phyloP scores from a whole-genome alignment of 1,284 basidiomycete species.

The Serendipita sp. region DNA sequence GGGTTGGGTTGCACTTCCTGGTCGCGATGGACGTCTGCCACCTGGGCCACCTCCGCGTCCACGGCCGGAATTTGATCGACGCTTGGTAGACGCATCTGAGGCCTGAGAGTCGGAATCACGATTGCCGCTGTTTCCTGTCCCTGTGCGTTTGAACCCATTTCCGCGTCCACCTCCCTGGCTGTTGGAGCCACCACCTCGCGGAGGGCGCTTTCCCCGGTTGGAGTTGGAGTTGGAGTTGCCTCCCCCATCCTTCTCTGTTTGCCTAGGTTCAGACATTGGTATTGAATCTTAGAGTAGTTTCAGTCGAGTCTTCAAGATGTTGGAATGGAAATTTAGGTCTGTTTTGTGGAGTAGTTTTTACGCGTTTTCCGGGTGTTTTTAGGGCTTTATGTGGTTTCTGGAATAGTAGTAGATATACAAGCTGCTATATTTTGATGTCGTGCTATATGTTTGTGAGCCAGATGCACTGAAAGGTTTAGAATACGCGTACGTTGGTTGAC shows the following conservation, averaged over 20 bases:
- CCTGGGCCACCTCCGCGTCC: slow-evolving; percentile 10
- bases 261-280: slow-evolving; percentile 10
- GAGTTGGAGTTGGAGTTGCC: slow-evolving; percentile 13
- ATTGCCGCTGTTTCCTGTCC: slow-evolving; percentile 7
- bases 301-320: slow-evolving; percentile 4
- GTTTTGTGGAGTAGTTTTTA: background rate
- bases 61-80: slow-evolving; percentile 7
- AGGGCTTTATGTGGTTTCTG: background rate
- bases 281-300: background rate
- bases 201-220: background rate
- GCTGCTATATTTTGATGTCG: background rate
- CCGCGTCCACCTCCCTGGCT: slow-evolving; percentile 9
- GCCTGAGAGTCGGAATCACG: slow-evolving; percentile 9
- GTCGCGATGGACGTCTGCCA: slow-evolving; percentile 5
- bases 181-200: slow-evolving; percentile 5
- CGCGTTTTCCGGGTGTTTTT: slow-evolving; percentile 1
- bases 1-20: slow-evolving; percentile 10
- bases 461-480: background rate
- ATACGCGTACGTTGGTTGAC: background rate
- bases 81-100: background rate
- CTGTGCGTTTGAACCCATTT: slow-evolving; percentile 9
- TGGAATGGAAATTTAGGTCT: background rate
- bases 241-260: slow-evolving; percentile 9
- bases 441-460: slow-evolving; percentile 1
- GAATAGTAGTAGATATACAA: slow-evolving; percentile 2